Evolutionary conservation across 306 rosid genomes (phyloP), one percentile per base, ranked within the genome.

Genomic region (Cicer arietinum): DNA sequence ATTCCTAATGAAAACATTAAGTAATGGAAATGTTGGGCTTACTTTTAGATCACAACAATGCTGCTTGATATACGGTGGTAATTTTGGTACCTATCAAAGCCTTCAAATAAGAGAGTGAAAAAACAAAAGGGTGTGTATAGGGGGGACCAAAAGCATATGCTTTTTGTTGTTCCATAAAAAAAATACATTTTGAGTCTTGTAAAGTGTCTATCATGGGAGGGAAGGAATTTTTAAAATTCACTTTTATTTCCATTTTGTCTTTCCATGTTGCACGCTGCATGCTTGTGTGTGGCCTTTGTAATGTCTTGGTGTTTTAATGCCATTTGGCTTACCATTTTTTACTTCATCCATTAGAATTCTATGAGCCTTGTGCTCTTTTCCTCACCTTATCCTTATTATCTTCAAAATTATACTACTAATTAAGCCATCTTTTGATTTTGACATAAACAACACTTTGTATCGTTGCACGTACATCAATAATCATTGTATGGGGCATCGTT

Each of bases 91-190:
- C 50, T 71, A 75, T 74, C 66, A 80, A 74, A 80, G 41, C 45
- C 61, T 69, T 52, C 59, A 69, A 44, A 20, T 68, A 61, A 61
- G 51, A 37, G 16, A 68, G 17, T 59, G 71, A 25, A 45, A 74
- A 39, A 59, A 60, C 6, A 14, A 45, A 58, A n/a, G 18, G 3
- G 16, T 13, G n/a, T 39, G 1, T 6, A n/a, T 9, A 25, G 2
- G 67, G 80, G 82, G 81, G 79, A 83, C 86, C 81, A 83, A 78
- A 78, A 52, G 70, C 71, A 74, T 79, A 63, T 60, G 61, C 54
- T 60, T 67, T 66, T 82, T 67, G 76, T 61, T 70, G 77, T 10
- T 75, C 52, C 17, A 16, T 43, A 69, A 52, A 22, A 22, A 30
- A 30, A 22, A 69, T 63, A 51, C 84, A 80, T 58, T 63, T 50